phyloP scores from a whole-genome alignment of 2,329 filamentous ascomycete species.

The Fusarium sp. region DNA sequence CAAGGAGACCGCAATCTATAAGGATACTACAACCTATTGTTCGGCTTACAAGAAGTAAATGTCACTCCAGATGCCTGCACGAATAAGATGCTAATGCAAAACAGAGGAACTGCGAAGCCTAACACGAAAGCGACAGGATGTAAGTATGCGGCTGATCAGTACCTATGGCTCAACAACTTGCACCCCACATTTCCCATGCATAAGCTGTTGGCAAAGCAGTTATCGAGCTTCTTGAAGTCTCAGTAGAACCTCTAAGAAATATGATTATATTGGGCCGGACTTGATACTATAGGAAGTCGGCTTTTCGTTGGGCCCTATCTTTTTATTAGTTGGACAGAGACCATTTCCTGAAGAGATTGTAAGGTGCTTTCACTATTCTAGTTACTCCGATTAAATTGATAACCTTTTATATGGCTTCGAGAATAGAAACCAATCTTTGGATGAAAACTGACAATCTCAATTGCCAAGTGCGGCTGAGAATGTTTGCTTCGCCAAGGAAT shows the following conservation, averaged over 20 bases:
- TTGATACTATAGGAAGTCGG: neutral
- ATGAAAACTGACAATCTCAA: neutral
- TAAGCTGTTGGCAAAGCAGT: neutral
- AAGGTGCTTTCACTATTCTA: no score
- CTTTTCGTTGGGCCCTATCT: neutral
- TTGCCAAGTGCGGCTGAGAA: neutral
- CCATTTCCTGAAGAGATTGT: no score
- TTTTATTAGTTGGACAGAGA: neutral
- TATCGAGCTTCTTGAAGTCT: neutral
- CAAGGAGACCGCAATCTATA: neutral
- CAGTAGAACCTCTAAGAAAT: neutral
- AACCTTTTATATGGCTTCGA: neutral
- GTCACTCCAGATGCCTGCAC: fast-evolving
- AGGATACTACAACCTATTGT: neutral
- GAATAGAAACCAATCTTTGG: neutral
- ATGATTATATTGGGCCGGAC: neutral
- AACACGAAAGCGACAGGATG: neutral
- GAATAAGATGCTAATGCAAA: neutral
- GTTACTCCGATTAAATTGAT: neutral
- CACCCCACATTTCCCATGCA: neutral
- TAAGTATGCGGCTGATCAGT: constrained; percentile 1
- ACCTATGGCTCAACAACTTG: neutral
- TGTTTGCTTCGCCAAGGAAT: neutral
- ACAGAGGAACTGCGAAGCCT: neutral
- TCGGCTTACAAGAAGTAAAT: neutral